Percentiles rank a stretch among this genome's conserved stretches.
Evolutionary conservation across 176 grass and related monocot species (phyloP).

Genomic region (Musa acuminata): DNA sequence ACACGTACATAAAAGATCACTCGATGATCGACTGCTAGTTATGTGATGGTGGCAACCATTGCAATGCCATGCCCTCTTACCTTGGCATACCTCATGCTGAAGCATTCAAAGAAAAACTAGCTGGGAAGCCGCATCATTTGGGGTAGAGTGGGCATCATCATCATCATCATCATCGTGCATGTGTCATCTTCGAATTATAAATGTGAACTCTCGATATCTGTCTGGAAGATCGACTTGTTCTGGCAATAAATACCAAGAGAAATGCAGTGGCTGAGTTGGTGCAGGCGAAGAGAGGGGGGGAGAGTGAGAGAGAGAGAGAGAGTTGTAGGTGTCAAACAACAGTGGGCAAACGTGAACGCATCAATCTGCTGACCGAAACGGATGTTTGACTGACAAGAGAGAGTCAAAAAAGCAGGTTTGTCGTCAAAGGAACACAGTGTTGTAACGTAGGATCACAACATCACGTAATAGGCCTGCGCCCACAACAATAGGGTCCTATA

Average conservation of each 20-base stretch:
- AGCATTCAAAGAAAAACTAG: not conserved
- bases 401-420: slow-evolving; percentile 12
- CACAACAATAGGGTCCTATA: not conserved
- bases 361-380: not conserved
- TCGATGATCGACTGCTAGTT: no score
- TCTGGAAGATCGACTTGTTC: no score
- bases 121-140: not conserved
- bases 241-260: no score
- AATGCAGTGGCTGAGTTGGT: no score
- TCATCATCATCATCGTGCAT: not conserved
- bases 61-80: not conserved
- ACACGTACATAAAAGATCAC: no score
- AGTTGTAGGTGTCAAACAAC: not conserved
- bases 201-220: no score
- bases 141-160: not conserved
- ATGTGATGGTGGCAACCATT: no score
- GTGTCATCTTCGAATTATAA: not conserved
- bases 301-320: not conserved
- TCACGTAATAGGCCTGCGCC: slow-evolving; percentile 18
- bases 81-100: no score
- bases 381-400: slow-evolving; percentile 7
- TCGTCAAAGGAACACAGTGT: slow-evolving; percentile 6
- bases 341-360: not conserved
- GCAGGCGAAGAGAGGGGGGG: not conserved
- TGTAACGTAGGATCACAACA: slow-evolving; percentile 10